Evolutionary conservation across 768 basidiomycete species (phyloP).

Genomic region (Candolleomyces efflorescens): DNA sequence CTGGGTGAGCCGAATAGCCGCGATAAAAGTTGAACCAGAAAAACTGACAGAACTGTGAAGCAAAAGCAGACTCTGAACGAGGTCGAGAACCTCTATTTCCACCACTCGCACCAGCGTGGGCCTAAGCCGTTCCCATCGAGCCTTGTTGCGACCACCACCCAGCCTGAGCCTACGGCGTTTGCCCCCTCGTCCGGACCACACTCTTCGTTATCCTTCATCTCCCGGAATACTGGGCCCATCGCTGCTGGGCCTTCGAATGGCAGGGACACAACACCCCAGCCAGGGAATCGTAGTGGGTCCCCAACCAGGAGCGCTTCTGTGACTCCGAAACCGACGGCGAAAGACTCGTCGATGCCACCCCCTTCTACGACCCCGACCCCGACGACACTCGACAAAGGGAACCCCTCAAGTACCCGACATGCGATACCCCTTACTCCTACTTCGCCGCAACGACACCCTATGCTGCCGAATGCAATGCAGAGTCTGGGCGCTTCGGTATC

Average conservation of each 20-base stretch:
- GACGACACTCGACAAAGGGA: neutral
- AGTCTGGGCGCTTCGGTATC: neutral
- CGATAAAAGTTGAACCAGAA: neutral
- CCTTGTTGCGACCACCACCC: constrained; percentile 21
- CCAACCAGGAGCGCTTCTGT: neutral
- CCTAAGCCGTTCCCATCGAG: constrained; percentile 25
- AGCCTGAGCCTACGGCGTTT: constrained; percentile 15
- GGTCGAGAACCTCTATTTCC: constrained; percentile 81
- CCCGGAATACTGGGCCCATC: constrained; percentile 10
- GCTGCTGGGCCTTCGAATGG: neutral
- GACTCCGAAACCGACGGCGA: neutral
- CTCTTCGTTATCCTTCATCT: constrained; percentile 26
- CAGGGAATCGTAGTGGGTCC: too few species aligned
- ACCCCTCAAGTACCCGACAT: neutral
- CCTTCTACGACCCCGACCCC: neutral
- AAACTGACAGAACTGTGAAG: constrained; percentile 28
- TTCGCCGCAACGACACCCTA: neutral
- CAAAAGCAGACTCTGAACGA: constrained; percentile 78
- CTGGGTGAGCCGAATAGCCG: constrained; percentile 49
- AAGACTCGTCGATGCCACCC: neutral
- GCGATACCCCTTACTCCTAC: neutral
- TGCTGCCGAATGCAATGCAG: neutral
- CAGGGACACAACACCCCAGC: neutral
- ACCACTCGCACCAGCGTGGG: constrained; percentile 54
- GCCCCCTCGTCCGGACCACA: constrained; percentile 13